Conservation (phyloP, 257 asterid species). For the Solanum habrochaites region DNA sequence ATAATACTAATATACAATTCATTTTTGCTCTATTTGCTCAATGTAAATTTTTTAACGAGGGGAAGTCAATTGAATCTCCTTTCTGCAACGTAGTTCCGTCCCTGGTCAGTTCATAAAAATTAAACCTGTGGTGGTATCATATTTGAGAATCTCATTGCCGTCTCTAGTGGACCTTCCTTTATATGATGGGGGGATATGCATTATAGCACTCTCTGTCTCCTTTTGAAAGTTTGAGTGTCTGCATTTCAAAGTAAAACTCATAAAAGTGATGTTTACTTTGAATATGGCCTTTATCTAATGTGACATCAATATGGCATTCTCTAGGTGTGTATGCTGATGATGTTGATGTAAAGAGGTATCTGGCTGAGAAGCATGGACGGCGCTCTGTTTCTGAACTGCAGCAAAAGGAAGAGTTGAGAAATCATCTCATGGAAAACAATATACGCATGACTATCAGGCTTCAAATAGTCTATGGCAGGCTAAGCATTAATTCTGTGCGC, state of each 20-base stretch:
- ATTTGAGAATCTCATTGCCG: background rate
- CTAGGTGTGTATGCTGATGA: constrained; percentile 86
- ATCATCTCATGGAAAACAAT: constrained; percentile 55
- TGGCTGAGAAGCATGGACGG: constrained; percentile 46
- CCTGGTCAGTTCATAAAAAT: background rate
- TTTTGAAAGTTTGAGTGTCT: background rate
- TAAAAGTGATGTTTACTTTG: background rate
- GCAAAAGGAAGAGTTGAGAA: constrained; percentile 26
- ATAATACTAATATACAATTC: background rate
- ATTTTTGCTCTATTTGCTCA: background rate
- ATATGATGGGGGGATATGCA: background rate
- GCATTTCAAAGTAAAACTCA: background rate
- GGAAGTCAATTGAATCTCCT: background rate
- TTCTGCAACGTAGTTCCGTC: background rate
- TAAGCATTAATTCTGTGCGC: constrained; percentile 64
- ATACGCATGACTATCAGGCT: constrained; percentile 34
- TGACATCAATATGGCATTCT: background rate
- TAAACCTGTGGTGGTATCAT: background rate
- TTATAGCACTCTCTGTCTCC: background rate
- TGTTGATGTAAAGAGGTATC: constrained; percentile 33
- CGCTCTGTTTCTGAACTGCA: constrained; percentile 30
- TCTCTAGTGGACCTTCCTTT: background rate
- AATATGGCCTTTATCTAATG: background rate
- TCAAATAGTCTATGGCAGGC: constrained; percentile 74
- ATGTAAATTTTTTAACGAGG: background rate